Evolutionary conservation across 768 basidiomycete genomes (phyloP), one percentile per base, ranked within the genome.

Genomic region (Terana coerulea): DNA sequence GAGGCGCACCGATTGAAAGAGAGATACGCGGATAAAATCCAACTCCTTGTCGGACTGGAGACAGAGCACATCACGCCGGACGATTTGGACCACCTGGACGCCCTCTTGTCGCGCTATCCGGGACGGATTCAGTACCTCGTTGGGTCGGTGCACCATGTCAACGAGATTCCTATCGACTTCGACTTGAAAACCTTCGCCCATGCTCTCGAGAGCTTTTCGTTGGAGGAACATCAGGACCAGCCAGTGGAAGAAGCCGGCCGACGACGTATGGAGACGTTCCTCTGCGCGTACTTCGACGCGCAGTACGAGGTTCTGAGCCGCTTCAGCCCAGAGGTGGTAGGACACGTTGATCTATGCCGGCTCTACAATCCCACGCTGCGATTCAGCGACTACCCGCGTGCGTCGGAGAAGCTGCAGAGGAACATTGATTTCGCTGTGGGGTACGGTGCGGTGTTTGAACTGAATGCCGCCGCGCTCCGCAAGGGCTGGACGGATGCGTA

Each of bases 371-470:
- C 95, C 3, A 54, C 67, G 17, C 64, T 88, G 49, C 65, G 64
- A 21, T 74, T 93, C 53, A 60, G 66, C n/a, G 72, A 77, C 35
- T 83, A 77, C 61, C 77, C 83, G 15, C 64, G 61, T 1, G 85
- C 86, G 6, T 84, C 80, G 78, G 66, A 72, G 35, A 83, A 79
- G 64, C 69, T 93, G 30, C 76, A 80, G 66, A 70, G 92, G 58
- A 98, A 98, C 67, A 70, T 98, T 55, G 61, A 66, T 44, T 84
- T 71, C 52, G 92, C 86, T 1, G 74, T 86, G 12, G 69, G 61
- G 11, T 97, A 98, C 66, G 95, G 94, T 1, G 95, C 91, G 2
- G 67, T 97, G 52, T 98, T 98, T 61, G 97, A 99, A 69, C 71
- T 90, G 29, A 98, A 95, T 60, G 84, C 93, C 21, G 91, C 97